Percentiles rank a stretch among this genome's conserved stretches.
Evolutionary conservation across 2,329 filamentous ascomycete genomes (phyloP).

Genomic region (Alternaria metachromatica): DNA sequence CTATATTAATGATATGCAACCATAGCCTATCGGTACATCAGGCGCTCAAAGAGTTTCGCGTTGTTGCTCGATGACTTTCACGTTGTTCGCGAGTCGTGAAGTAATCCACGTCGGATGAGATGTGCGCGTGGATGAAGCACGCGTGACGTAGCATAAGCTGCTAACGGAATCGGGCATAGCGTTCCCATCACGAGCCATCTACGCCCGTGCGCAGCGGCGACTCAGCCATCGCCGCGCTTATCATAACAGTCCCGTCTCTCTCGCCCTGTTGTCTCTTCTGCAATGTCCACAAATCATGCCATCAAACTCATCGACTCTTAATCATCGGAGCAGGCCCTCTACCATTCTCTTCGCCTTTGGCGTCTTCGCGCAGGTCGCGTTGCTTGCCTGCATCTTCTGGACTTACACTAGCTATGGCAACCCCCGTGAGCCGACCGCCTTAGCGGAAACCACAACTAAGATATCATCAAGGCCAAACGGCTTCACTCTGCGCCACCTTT

Average conservation of each 20-base stretch:
- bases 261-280: slow-evolving; percentile 13
- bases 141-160: slow-evolving; percentile 7
- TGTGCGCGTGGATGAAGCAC: slow-evolving; percentile 11
- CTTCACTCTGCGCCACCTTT: slow-evolving; percentile 40
- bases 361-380: slow-evolving; percentile 32
- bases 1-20: background rate
- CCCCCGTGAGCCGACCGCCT: slow-evolving; percentile 11
- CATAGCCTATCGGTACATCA: background rate
- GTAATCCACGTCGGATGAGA: slow-evolving; percentile 4
- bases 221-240: slow-evolving; percentile 22
- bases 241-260: slow-evolving; percentile 17
- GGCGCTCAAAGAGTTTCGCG: background rate
- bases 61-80: background rate
- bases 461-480: slow-evolving; percentile 12
- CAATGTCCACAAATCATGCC: slow-evolving; percentile 31
- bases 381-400: slow-evolving; percentile 22
- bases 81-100: background rate
- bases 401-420: slow-evolving; percentile 15
- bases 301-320: slow-evolving; percentile 15
- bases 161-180: slow-evolving; percentile 9
- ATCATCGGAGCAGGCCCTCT: slow-evolving; percentile 19
- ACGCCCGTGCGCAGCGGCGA: slow-evolving; percentile 25
- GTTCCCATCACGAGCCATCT: slow-evolving; percentile 16
- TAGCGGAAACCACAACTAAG: slow-evolving; percentile 8
- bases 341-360: slow-evolving; percentile 19